phyloP scores from a whole-genome alignment of 2,329 filamentous ascomycete species.

The Epicoccum nigrum region DNA sequence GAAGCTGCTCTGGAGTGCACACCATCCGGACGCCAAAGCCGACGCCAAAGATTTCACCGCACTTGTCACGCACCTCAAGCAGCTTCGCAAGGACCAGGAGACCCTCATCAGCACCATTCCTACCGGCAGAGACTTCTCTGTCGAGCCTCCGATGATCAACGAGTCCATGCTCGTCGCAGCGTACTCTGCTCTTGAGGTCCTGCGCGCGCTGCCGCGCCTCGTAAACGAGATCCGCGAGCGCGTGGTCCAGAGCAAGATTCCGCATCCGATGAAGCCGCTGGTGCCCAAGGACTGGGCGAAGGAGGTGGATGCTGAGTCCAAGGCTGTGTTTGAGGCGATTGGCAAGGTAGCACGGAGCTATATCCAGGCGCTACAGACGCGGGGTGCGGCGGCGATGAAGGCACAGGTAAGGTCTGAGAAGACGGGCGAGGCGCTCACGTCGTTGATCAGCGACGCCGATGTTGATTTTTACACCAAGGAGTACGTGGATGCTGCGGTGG shows the following conservation, averaged over 20 bases:
- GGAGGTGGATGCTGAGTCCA: conserved; percentile 16
- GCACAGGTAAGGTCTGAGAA: conserved; percentile 30
- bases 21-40: conserved; percentile 1
- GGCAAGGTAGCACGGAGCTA: conserved; percentile 21
- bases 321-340: conserved; percentile 23
- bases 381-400: conserved; percentile 28
- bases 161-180: conserved; percentile 32
- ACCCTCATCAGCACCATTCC: conserved; percentile 11
- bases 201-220: conserved; percentile 23
- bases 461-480: conserved; percentile 34
- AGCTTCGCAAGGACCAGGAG: conserved; percentile 21
- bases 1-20: conserved; percentile 1
- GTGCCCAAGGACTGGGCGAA: conserved; percentile 25
- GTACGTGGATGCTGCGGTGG: conserved; percentile 41
- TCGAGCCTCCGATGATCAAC: conserved; percentile 27
- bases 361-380: conserved; percentile 29
- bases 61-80: conserved; percentile 6
- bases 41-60: conserved; percentile 3
- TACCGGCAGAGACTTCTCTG: conserved; percentile 15
- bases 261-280: conserved; percentile 22
- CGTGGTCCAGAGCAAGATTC: conserved; percentile 24
- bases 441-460: conserved; percentile 31
- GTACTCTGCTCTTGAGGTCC: conserved; percentile 34
- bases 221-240: conserved; percentile 23
- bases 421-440: conserved; percentile 30